Conservation (phyloP, 192 early-diverging fungal genomes). For the Backusella tuberculispora region DNA sequence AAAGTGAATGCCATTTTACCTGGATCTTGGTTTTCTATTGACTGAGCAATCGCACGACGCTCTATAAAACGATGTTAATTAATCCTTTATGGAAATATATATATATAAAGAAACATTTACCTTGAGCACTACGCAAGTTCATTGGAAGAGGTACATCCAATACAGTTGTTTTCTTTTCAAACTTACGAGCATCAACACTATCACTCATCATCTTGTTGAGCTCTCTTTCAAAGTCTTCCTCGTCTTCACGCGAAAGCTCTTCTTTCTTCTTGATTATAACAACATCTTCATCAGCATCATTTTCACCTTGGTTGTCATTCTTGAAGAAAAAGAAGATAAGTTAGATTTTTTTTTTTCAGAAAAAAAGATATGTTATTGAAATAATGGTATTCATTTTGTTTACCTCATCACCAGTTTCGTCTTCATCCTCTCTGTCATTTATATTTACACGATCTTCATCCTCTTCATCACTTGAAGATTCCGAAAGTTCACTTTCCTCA, state of each 20-base stretch:
- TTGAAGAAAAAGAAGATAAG: not conserved
- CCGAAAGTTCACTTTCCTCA: conserved; percentile 44
- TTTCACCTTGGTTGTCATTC: conserved; percentile 53
- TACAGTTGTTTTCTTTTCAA: conserved; percentile 72
- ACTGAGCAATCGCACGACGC: conserved; percentile 27
- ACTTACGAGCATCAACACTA: conserved; percentile 81
- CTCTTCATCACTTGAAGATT: conserved; percentile 42
- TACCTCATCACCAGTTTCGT: conserved; percentile 47
- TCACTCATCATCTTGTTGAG: conserved; percentile 92
- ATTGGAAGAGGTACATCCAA: conserved; percentile 93
- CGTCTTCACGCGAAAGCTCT: conserved; percentile 69
- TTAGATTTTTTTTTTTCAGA: too few species aligned
- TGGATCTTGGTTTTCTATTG: conserved; percentile 31
- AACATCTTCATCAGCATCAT: conserved; percentile 72
- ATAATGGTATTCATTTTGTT: not conserved
- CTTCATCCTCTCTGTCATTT: conserved; percentile 39
- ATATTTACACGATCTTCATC: conserved; percentile 30
- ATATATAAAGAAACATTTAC: conserved; percentile 11
- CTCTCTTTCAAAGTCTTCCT: conserved; percentile 89
- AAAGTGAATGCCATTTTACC: conserved; percentile 77
- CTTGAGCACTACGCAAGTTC: conserved; percentile 57
- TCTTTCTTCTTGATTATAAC: conserved; percentile 66
- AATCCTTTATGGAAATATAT: not conserved
- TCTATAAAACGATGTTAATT: conserved; percentile 23
- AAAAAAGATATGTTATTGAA: not conserved